A percentile compares a stretch with the other conserved stretches of the same genome.
These are phyloP conservation scores for Guadua angustifolia DNA, from an alignment of 176 grass and related monocot species.

Conservation along the genomic window DNA sequence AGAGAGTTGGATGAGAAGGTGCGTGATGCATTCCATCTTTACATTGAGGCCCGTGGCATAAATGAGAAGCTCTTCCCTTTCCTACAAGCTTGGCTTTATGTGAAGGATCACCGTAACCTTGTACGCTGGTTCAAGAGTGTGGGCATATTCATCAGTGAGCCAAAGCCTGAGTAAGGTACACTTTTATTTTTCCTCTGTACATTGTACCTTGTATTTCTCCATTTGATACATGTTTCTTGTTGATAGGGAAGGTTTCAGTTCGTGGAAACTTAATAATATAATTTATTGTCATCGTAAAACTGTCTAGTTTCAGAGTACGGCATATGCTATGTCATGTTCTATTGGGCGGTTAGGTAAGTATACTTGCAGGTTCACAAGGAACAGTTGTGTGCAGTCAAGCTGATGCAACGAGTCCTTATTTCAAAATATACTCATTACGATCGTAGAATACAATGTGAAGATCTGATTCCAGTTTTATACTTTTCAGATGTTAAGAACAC, in stretches of 20 bases:
- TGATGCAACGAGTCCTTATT: not conserved
- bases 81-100: constrained; percentile 97
- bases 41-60: constrained; percentile 88
- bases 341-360: not conserved
- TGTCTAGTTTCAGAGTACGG: not conserved
- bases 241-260: not conserved
- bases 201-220: not conserved
- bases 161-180: constrained; percentile 58
- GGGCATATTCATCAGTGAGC: constrained; percentile 64
- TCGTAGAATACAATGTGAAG: not conserved
- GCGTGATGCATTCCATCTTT: constrained; percentile 84
- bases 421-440: not conserved
- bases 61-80: constrained; percentile 92
- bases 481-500: constrained; percentile 34
- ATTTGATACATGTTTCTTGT: not conserved
- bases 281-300: not conserved
- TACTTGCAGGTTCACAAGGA: not conserved
- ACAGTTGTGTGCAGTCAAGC: not conserved
- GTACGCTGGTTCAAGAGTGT: constrained; percentile 88
- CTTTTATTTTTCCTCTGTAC: not conserved
- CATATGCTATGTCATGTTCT: not conserved
- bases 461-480: constrained; percentile 6
- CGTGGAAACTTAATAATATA: not conserved
- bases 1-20: constrained; percentile 91
- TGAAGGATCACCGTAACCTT: constrained; percentile 93